Percentiles rank a stretch among this genome's conserved stretches.
Conservation (phyloP, 2,329 filamentous ascomycete genomes). For the Lanzia echinophila region DNA sequence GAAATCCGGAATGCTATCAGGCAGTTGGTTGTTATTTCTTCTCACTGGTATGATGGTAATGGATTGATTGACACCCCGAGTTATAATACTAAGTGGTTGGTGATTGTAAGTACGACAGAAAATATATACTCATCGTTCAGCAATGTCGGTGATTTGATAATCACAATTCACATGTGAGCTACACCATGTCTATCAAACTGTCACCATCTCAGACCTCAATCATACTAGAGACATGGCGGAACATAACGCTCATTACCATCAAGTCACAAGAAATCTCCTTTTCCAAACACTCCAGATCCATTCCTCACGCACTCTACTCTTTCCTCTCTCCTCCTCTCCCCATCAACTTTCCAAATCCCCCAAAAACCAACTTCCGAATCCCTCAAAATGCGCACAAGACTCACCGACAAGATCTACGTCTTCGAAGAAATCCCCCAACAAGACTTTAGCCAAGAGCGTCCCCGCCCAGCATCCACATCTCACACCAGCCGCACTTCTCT, state of each 20-base stretch:
- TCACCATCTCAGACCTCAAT: not conserved
- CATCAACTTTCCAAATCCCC: not conserved
- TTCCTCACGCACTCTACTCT: not conserved
- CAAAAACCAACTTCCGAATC: not conserved
- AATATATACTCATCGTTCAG: too few species aligned
- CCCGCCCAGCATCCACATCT: not conserved
- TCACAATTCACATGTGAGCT: not conserved
- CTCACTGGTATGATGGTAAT: too few species aligned
- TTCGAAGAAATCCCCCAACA: not conserved
- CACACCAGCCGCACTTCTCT: not conserved
- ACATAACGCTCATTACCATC: not conserved
- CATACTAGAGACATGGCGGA: not conserved
- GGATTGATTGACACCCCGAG: too few species aligned
- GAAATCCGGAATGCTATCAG: too few species aligned
- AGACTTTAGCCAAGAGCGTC: too few species aligned
- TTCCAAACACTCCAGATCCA: too few species aligned
- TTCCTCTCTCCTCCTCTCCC: not conserved
- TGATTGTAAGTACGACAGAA: too few species aligned
- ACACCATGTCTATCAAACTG: not conserved
- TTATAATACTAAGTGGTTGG: too few species aligned
- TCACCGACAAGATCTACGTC: not conserved
- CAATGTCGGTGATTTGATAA: not conserved
- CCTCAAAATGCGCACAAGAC: not conserved
- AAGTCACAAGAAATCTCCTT: not conserved
- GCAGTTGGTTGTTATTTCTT: too few species aligned